Evolutionary conservation across 2,329 filamentous ascomycete genomes (phyloP), one percentile per base, ranked within the genome.

Genomic region (Fusarium torreyae): DNA sequence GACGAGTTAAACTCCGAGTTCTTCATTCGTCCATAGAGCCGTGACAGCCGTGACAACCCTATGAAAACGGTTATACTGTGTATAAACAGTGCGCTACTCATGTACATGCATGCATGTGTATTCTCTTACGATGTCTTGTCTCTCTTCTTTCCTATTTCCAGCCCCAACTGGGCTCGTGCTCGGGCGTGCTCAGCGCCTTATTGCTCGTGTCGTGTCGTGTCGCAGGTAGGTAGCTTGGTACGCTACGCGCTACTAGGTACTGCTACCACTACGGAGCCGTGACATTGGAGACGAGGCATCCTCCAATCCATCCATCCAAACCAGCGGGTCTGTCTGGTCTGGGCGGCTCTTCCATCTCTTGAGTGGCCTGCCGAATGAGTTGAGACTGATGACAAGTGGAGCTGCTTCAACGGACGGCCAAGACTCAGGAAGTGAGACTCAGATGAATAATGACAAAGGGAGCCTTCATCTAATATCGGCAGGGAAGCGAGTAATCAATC

Each of bases 261-360:
- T 28, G 36, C 58, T 50, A 20, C 42, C 34, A 53, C 53, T 59
- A 70, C 51, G 67, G 51, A 64, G 62, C 63, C 43, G 38, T 57
- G 54, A 53, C 50, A 70, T 60, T 56, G 67, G 57, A 64, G 66
- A 70, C 53, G 43, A 64, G 62, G 57, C 62, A 70, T 59, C 45
- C 52, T 49, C 61, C 34, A 28, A 39, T 39, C 38, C 54, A 40
- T 57, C 34, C 20, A 57, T 52, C 53, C 36, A 52, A 34, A 51
- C 18, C n/a, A 51, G 67, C 57, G 67, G 66, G 66, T 60, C 67
- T 34, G n/a, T 53, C 39, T 63, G 45, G 65, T 56, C 50, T 62
- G 62, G 49, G 57, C 66, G 46, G 42, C 51, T 61, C 52, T 52
- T 50, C 46, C 66, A 54, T 68, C 50, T 46, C 38, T 52, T 28